Percentiles rank a stretch among this genome's conserved stretches.
Evolutionary conservation across 1,284 basidiomycete genomes (phyloP).

Genomic region (Ustilago sp.): DNA sequence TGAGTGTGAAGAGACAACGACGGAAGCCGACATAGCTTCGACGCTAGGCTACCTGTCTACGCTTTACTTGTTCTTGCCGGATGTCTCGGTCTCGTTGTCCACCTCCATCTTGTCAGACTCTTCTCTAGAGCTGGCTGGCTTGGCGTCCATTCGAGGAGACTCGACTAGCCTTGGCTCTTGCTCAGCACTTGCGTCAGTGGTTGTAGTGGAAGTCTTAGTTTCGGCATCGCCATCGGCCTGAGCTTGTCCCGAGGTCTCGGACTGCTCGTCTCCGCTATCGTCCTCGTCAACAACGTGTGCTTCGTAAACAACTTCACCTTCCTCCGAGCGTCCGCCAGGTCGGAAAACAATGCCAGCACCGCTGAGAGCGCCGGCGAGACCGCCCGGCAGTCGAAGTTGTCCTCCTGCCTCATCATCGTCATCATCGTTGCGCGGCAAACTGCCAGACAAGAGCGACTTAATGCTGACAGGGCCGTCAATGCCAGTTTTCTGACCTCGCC

Average conservation of each 20-base stretch:
- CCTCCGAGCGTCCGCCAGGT: slow-evolving; percentile 56
- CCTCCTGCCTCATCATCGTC: slow-evolving; percentile 50
- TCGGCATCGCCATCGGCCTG: slow-evolving; percentile 20
- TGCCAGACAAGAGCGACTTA: slow-evolving; percentile 63
- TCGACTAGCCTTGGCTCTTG: slow-evolving; percentile 57
- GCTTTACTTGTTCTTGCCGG: slow-evolving; percentile 7
- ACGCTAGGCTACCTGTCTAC: no score
- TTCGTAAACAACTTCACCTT: slow-evolving; percentile 62
- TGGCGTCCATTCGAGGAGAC: slow-evolving; percentile 47
- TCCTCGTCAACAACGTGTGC: slow-evolving; percentile 63
- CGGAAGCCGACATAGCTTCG: no score
- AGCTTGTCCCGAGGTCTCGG: slow-evolving; percentile 17
- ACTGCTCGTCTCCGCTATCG: slow-evolving; percentile 53
- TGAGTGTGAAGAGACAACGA: background rate
- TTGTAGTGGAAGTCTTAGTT: slow-evolving; percentile 1
- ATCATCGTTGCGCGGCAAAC: slow-evolving; percentile 53
- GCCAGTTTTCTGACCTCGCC: slow-evolving; percentile 28
- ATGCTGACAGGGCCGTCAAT: slow-evolving; percentile 57
- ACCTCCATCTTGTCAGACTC: slow-evolving; percentile 43
- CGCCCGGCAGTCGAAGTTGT: slow-evolving; percentile 49
- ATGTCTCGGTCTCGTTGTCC: slow-evolving; percentile 21
- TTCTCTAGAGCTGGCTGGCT: slow-evolving; percentile 32
- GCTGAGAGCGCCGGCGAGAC: slow-evolving; percentile 57
- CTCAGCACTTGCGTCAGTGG: slow-evolving; percentile 6
- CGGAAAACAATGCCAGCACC: slow-evolving; percentile 65